Conservation (phyloP, 768 basidiomycete species). For the Tylopilus vinaceipallidus region DNA sequence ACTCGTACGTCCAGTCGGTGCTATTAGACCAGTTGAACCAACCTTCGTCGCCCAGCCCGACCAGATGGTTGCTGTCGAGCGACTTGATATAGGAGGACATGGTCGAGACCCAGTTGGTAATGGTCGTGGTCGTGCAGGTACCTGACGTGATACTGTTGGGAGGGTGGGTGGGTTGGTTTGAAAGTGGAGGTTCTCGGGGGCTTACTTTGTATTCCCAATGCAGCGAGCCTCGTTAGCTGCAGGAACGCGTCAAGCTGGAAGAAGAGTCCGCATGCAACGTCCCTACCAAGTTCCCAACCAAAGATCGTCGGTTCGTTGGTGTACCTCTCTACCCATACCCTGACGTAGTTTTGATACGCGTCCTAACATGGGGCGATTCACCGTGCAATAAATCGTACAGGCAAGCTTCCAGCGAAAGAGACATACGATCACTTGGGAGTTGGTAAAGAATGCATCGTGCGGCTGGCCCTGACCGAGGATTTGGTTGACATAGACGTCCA, state of each 20-base stretch:
- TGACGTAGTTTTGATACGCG: slow-evolving; percentile 27
- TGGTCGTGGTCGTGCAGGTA: slow-evolving; percentile 43
- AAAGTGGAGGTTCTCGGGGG: too few relatives aligned
- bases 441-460: slow-evolving; percentile 30
- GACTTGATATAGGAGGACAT: slow-evolving; percentile 64
- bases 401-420: too few relatives aligned
- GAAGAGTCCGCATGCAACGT: neutral
- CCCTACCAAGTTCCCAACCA: slow-evolving; percentile 23
- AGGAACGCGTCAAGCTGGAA: neutral
- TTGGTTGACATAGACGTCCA: slow-evolving; percentile 30
- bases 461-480: slow-evolving; percentile 23
- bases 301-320: slow-evolving; percentile 25
- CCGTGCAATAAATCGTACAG: neutral
- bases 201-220: slow-evolving; percentile 10
- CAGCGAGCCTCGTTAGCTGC: slow-evolving; percentile 19
- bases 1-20: too few relatives aligned
- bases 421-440: slow-evolving; percentile 10
- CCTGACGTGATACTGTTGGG: slow-evolving; percentile 13
- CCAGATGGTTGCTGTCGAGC: slow-evolving; percentile 60
- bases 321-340: slow-evolving; percentile 24
- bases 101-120: slow-evolving; percentile 52
- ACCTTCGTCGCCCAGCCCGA: slow-evolving; percentile 66
- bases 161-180: neutral
- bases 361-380: neutral
- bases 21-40: slow-evolving; percentile 61